Base-by-base conservation (phyloP, 2,329 filamentous ascomycete genomes). In the Cryphonectria carpinicola region DNA sequence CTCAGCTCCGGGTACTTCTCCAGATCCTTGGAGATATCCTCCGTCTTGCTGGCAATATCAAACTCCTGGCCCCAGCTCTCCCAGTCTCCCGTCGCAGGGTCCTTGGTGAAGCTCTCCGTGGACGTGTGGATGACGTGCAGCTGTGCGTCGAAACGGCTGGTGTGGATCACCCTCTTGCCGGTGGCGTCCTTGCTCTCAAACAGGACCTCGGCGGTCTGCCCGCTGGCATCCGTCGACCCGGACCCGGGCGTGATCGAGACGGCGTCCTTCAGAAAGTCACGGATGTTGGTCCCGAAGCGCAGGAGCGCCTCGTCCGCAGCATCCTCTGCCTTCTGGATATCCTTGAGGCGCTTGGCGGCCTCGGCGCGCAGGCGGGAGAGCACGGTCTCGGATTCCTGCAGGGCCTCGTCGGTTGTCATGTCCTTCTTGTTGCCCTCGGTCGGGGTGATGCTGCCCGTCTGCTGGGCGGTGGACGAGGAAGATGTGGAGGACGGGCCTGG, bases 221-320 rank as follows among this genome's bases (percentile, higher is more conserved):
- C 69, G 39, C 68, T 68, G 62, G 81, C 80, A 64, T 82, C 83
- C 5, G 83, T 80, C 25, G 82, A 84, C 1, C 84, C 85, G 4
- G 85, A 83, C 0, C 93, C 94, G 0, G 95, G 92, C 22, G 93
- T 91, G 76, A 99, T 93, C 67, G 88, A 94, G 70, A 99, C 92
- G 66, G 96, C 96, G 75, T 99, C 95, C 67, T 91, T 89, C 73
- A 99, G 84, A 82, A 97, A 98, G 81, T 95, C 92, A 52, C 93
- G 88, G 65, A 99, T 90, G 76, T 96, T 98, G 71, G 90, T 90
- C 32, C 96, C 96, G 77, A 98, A 98, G 74, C 93, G 93, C 75
- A 98, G 84, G 13, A 99, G 88, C 0, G 96, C 96, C 80, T 98
- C 96, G 79, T 99, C 96, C 10, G 96, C 96, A 4, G 95, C 95